A percentile compares a stretch with the other conserved stretches of the same genome.
Conservation (phyloP, 148 eudicot genomes). For the Vaccinium darrowii region DNA sequence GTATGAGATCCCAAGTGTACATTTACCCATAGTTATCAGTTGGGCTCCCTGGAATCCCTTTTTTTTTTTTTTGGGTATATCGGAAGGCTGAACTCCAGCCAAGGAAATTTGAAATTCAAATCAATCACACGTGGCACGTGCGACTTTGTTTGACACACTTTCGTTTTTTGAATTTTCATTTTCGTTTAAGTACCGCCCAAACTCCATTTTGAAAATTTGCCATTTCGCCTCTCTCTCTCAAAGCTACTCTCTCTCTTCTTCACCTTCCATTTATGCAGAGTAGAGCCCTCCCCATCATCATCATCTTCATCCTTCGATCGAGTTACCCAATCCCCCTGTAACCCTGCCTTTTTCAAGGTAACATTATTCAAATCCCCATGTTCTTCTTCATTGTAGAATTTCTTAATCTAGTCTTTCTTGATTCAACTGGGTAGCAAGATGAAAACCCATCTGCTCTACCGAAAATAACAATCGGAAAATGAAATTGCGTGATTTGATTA, state of each 20-base stretch:
- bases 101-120: not conserved
- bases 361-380: not conserved
- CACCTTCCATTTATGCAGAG: not conserved
- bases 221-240: conserved; percentile 23
- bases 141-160: not conserved
- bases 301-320: not conserved
- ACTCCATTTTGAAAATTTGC: conserved; percentile 31
- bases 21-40: too few species aligned
- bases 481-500: too few species aligned
- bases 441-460: too few species aligned
- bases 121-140: not conserved
- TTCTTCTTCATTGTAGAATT: not conserved
- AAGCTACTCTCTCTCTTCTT: conserved; percentile 17
- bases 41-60: not conserved
- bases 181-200: conserved; percentile 27
- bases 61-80: too few species aligned
- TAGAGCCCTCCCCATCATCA: not conserved
- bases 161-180: not conserved
- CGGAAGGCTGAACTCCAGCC: not conserved
- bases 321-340: not conserved
- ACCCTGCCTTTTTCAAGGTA: conserved; percentile 12
- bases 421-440: not conserved
- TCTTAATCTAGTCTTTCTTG: not conserved
- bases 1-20: too few species aligned
- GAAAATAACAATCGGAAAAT: too few species aligned